Evolutionary conservation across 164 flowering plant species (phyloP), one percentile per base, ranked within the genome.

Genomic region (Malania oleifera): DNA sequence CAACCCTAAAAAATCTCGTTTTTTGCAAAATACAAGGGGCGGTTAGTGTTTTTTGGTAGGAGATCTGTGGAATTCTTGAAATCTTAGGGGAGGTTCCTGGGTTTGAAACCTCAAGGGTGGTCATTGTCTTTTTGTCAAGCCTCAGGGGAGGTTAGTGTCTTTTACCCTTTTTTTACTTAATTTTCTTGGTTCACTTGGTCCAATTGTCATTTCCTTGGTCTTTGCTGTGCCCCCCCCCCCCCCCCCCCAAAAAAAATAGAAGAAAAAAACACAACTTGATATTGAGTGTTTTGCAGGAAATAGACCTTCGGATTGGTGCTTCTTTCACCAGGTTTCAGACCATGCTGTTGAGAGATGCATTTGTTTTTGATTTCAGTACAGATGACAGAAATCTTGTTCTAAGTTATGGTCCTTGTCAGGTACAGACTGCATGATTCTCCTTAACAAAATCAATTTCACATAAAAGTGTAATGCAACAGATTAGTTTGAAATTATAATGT

Each of bases 391-490:
- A 67, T 74, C 62, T 83, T 67, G 80, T 93, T 63, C 67, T 93
- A 39, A 93, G 97, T 72, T 93, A 93, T 71, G 99, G 99, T 55
- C 99, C 99, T 64, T 93, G 97, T 67, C 97, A 93, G 95, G 98
- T 92, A 70, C 49, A 67, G 41, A 31, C 20, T 20, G 19, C n/a
- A n/a, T n/a, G n/a, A n/a, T n/a, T n/a, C n/a, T n/a, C n/a, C n/a
- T 49, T 55, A 51, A 19, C 19, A n/a, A 31, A 19, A 14, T 9
- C 22, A 22, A 14, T 15, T 49, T 48, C 7, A 7, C 14, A n/a
- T 2, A 10, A 52, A n/a, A 39, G 9, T 31, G 35, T 31, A 0
- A n/a, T 13, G 12, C 19, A 14, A 34, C 11, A 14, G 18, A 31
- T 31, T 17, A n/a, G 20, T 39, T 4, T 58, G 3, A 45, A 18